Evolutionary conservation across 2,329 filamentous ascomycete species (phyloP).

Genomic region (Pseudopithomyces maydicus): DNA sequence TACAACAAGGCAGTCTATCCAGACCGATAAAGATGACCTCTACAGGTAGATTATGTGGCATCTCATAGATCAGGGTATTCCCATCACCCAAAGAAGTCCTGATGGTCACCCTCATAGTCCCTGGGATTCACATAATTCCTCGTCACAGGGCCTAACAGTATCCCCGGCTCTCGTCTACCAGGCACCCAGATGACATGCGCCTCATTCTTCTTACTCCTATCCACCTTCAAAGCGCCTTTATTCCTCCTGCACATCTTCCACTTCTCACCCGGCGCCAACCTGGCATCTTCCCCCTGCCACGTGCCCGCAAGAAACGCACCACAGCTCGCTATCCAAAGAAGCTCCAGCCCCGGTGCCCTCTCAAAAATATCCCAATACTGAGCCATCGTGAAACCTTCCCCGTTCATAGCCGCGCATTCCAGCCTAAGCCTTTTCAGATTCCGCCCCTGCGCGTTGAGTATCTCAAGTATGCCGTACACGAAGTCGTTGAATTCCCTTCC

Average conservation of each 20-base stretch:
- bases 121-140: no score
- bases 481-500: background rate
- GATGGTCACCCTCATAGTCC: no score
- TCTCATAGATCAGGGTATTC: no score
- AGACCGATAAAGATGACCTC: no score
- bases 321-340: background rate
- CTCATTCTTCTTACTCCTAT: background rate
- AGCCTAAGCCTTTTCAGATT: background rate
- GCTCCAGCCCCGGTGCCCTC: background rate
- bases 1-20: no score
- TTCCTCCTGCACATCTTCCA: background rate
- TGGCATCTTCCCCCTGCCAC: background rate
- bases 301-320: background rate
- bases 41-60: no score
- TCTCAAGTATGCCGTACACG: conserved; percentile 1
- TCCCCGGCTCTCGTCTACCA: no score
- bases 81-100: no score
- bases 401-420: background rate
- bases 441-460: background rate
- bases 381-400: background rate
- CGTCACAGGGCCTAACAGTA: no score
- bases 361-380: conserved; percentile 1
- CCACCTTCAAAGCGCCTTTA: background rate
- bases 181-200: conserved; percentile 1
- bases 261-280: background rate